phyloP scores from a whole-genome alignment of 192 early-diverging fungal species.

The Podila epigama region DNA sequence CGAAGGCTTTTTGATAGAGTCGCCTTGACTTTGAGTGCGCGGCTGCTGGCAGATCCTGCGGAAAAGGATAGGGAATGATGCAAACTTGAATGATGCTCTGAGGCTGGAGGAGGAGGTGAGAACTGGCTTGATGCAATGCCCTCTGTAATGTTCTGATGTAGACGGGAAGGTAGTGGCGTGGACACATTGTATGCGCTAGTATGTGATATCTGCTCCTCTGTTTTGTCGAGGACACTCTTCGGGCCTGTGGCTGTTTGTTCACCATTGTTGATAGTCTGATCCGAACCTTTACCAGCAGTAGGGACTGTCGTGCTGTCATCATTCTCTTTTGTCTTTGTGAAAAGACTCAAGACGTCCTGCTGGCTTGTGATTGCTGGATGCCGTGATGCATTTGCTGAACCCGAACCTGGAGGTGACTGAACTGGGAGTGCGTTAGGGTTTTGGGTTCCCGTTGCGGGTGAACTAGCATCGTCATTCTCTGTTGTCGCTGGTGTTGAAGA shows the following conservation, averaged over 20 bases:
- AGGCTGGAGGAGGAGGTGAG: too few relatives aligned
- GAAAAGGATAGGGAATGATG: neutral
- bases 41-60: slow-evolving; percentile 14
- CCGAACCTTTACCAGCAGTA: slow-evolving; percentile 7
- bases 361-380: slow-evolving; percentile 16
- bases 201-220: too few relatives aligned
- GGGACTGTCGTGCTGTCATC: slow-evolving; percentile 5
- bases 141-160: neutral
- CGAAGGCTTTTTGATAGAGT: slow-evolving; percentile 37
- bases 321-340: slow-evolving; percentile 19
- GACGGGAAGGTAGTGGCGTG: too few relatives aligned
- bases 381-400: slow-evolving; percentile 11
- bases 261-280: neutral
- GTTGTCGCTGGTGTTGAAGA: slow-evolving; percentile 6
- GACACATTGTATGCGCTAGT: too few relatives aligned
- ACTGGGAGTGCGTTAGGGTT: too few relatives aligned
- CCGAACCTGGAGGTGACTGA: slow-evolving; percentile 3
- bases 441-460: neutral
- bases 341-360: slow-evolving; percentile 31
- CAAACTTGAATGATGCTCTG: neutral
- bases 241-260: too few relatives aligned
- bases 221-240: too few relatives aligned
- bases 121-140: too few relatives aligned
- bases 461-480: too few relatives aligned
- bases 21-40: slow-evolving; percentile 42